Evolutionary conservation across 495 filamentous ascomycete genomes (phyloP).

Genomic region (Trichoderma virens): DNA sequence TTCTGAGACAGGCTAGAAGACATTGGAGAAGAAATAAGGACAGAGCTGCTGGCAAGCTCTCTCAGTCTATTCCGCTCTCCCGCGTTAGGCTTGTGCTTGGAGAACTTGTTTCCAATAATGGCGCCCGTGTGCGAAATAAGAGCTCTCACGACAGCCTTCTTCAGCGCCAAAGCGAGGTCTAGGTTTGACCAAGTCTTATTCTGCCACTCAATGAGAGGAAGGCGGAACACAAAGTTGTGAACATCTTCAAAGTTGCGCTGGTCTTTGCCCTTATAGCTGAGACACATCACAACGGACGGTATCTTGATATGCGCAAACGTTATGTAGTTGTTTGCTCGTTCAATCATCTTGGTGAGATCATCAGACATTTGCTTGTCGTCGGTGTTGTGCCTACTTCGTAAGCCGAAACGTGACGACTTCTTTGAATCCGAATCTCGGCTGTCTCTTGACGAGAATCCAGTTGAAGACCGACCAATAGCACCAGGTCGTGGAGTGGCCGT

Average conservation of each 20-base stretch:
- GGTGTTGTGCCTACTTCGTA: constrained; percentile 27
- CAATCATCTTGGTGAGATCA: constrained; percentile 97
- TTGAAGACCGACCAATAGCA: constrained; percentile 41
- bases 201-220: constrained; percentile 88
- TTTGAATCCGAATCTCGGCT: constrained; percentile 42
- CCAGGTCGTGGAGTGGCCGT: constrained; percentile 36
- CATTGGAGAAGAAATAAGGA: constrained; percentile 40
- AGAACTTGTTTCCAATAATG: constrained; percentile 95
- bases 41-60: constrained; percentile 63
- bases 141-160: constrained; percentile 88
- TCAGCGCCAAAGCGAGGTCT: constrained; percentile 82
- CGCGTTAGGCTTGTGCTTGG: constrained; percentile 71
- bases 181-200: constrained; percentile 99
- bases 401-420: constrained; percentile 37
- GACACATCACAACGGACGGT: constrained; percentile 85
- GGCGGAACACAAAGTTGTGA: constrained; percentile 92
- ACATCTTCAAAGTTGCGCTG: constrained; percentile 94
- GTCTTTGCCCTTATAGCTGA: constrained; percentile 94
- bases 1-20: constrained; percentile 18
- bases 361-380: constrained; percentile 53
- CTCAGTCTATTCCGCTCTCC: constrained; percentile 70
- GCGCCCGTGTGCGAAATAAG: constrained; percentile 92
- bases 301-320: constrained; percentile 93
- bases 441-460: constrained; percentile 33
- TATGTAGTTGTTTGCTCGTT: constrained; percentile 92